Base-by-base conservation (phyloP, 768 basidiomycete genomes). In the Macrolepiota albuminosa region DNA sequence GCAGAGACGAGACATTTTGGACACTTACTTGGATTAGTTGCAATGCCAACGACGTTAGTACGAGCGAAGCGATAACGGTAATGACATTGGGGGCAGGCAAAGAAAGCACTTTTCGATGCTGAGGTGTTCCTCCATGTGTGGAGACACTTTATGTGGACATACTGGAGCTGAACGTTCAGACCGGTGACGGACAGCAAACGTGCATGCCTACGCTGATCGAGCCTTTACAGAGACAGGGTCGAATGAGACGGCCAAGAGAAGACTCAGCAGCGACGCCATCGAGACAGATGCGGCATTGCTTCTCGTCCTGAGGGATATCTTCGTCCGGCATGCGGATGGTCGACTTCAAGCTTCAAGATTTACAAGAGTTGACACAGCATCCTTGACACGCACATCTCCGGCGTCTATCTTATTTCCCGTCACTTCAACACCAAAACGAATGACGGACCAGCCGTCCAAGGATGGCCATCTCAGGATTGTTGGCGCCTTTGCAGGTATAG, bases 231-330 rank as follows among this genome's bases (percentile, higher is more conserved):
- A 87, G 75, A 70, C 90, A 91, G 6, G 93, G 93, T 34, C 87
- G 84, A 64, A 95, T 92, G 64, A 95, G 81, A 56, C 86, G 82
- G 2, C 93, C 93, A 43, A 88, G 75, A 29, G 81, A 78, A 0
- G 64, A 69, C 63, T 89, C 86, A 26, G 82, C 81, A 48, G 83
- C 81, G 11, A 75, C 71, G 4, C 89, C 86, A 42, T 89, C 88
- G 31, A 93, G 78, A 69, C 93, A 95, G 49, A 95, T 95, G 56
- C 93, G 81, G 68, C 93, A 95, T 68, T 89, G 88, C 66, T 81
- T 87, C 67, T 84, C 84, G 54, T 81, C 71, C 39, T 60, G 39
- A 11, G 62, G 48, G 36, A 59, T 51, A 55, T 56, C 54, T 40
- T 63, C 61, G 45, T 61, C 63, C 34, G 65, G 40, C 67, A 67